Conservation (phyloP, 345 rosid species). For the Euclidium syriacum region DNA sequence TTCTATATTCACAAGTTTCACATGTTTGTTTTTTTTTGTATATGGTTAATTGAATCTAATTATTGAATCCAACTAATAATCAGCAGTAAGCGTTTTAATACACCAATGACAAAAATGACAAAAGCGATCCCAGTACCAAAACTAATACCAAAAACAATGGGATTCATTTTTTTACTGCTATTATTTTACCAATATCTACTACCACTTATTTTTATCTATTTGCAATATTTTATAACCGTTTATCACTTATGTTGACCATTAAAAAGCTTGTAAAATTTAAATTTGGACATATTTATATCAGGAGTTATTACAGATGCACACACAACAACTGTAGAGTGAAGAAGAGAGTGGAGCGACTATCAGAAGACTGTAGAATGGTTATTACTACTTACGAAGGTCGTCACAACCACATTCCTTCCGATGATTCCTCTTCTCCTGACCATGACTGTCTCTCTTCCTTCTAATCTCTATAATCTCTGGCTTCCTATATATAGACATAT, state of each 20-base stretch:
- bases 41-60: not conserved
- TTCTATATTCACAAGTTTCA: not conserved
- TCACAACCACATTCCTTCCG: slow-evolving; percentile 85
- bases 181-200: no score
- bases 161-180: no score
- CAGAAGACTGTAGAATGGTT: slow-evolving; percentile 96
- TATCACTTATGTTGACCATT: no score
- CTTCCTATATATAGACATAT: not conserved
- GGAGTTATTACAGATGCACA: slow-evolving; percentile 91
- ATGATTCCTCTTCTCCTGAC: slow-evolving; percentile 77
- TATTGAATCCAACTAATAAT: no score
- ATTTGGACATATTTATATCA: slow-evolving; percentile 23
- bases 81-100: no score
- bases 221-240: no score
- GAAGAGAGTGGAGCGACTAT: slow-evolving; percentile 91
- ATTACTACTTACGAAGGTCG: slow-evolving; percentile 98
- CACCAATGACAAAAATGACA: no score
- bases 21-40: not conserved
- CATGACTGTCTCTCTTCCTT: slow-evolving; percentile 67
- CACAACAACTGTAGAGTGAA: slow-evolving; percentile 85
- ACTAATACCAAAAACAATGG: no score
- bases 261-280: no score
- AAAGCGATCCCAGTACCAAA: no score
- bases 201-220: no score
- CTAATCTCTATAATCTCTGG: slow-evolving; percentile 22